Percentiles rank a stretch among this genome's conserved stretches.
Evolutionary conservation across 441 rosid genomes (phyloP).

Genomic region (Isatis lusitanica): DNA sequence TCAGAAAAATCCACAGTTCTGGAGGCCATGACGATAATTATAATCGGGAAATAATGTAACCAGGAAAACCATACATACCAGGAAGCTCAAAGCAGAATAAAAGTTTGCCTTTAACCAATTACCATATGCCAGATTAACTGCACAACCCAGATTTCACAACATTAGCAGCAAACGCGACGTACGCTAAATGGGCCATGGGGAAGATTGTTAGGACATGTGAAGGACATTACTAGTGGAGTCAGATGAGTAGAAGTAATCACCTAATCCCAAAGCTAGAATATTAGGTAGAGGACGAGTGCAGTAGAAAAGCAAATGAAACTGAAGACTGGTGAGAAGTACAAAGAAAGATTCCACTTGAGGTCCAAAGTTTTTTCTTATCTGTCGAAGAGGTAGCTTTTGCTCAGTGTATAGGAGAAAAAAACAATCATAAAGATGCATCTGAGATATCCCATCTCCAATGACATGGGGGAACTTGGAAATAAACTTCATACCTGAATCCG

Average conservation of each 20-base stretch:
- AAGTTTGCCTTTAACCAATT: slow-evolving; percentile 63
- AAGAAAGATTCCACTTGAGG: slow-evolving; percentile 92
- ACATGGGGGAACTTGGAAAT: slow-evolving; percentile 16
- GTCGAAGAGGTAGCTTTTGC: slow-evolving; percentile 27
- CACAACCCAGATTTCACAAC: slow-evolving; percentile 36
- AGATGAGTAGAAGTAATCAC: slow-evolving; percentile 49
- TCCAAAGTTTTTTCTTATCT: slow-evolving; percentile 83
- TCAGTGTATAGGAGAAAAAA: slow-evolving; percentile 11
- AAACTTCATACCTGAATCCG: slow-evolving; percentile 69
- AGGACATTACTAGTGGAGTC: slow-evolving; percentile 22
- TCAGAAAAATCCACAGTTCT: slow-evolving; percentile 23
- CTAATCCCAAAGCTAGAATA: slow-evolving; percentile 79
- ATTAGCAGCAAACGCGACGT: slow-evolving; percentile 23
- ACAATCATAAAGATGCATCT: slow-evolving; percentile 8
- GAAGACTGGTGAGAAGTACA: slow-evolving; percentile 71
- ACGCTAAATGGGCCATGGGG: slow-evolving; percentile 7
- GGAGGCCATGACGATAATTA: slow-evolving; percentile 5
- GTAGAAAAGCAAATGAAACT: slow-evolving; percentile 93
- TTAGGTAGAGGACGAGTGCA: slow-evolving; percentile 94
- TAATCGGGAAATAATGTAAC: slow-evolving; percentile 6
- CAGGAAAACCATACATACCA: slow-evolving; percentile 52
- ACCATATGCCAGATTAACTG: slow-evolving; percentile 88
- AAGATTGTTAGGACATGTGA: slow-evolving; percentile 13
- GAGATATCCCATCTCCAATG: slow-evolving; percentile 4
- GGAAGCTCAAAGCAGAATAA: slow-evolving; percentile 71